A percentile compares a stretch with the other conserved stretches of the same genome.
Evolutionary conservation across 805 yeast species (phyloP).

Genomic region (Candida montana): DNA sequence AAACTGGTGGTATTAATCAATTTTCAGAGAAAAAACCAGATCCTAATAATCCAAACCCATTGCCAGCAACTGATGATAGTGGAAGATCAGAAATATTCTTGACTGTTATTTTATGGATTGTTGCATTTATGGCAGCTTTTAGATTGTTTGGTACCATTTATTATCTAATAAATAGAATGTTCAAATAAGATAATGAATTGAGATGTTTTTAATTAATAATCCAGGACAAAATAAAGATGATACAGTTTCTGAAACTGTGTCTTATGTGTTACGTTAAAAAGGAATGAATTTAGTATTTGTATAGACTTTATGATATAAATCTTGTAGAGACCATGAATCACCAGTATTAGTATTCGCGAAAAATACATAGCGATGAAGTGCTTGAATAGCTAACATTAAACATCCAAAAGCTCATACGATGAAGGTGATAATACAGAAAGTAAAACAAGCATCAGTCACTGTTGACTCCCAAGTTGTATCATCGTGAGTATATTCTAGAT

Average conservation of each 20-base stretch:
- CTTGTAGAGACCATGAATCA: too few relatives aligned
- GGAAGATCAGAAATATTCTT: conserved; percentile 59
- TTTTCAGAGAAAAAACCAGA: conserved; percentile 13
- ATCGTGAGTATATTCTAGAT: conserved; percentile 31
- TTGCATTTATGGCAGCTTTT: conserved; percentile 82
- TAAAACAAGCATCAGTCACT: conserved; percentile 81
- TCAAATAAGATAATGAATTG: too few relatives aligned
- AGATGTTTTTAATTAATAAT: too few relatives aligned
- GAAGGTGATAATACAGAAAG: conserved; percentile 90
- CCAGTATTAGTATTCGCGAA: too few relatives aligned
- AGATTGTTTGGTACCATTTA: conserved; percentile 70
- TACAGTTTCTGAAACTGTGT: too few relatives aligned
- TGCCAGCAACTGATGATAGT: not conserved
- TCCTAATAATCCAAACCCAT: conserved; percentile 9
- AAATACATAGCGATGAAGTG: too few relatives aligned
- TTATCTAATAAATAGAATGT: conserved; percentile 41
- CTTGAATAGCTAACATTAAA: too few relatives aligned
- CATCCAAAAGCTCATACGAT: too few relatives aligned
- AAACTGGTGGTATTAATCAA: conserved; percentile 71
- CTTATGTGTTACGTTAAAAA: too few relatives aligned
- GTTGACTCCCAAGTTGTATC: conserved; percentile 72
- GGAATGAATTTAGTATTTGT: too few relatives aligned
- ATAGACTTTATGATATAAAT: too few relatives aligned
- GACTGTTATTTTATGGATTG: conserved; percentile 86
- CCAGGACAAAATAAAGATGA: too few relatives aligned